Conservation (phyloP, 2,329 filamentous ascomycete genomes). For the Cyphellophora attinorum region DNA sequence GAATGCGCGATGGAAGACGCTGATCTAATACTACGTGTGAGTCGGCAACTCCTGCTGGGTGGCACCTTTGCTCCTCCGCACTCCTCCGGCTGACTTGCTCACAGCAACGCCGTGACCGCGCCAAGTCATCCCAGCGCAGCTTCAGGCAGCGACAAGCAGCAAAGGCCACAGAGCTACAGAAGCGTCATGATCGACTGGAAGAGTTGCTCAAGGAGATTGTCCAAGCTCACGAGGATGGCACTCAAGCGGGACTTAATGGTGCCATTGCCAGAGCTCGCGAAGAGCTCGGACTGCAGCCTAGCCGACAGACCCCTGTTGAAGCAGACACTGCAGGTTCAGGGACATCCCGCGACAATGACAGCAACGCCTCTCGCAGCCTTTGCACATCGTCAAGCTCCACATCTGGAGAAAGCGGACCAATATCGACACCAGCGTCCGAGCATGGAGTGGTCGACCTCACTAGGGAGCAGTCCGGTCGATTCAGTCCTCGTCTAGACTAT, state of each 20-base stretch:
- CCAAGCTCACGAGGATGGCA: not conserved
- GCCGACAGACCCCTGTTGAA: not conserved
- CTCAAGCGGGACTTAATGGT: not conserved
- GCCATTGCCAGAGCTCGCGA: slow-evolving; percentile 2
- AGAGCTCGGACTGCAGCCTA: slow-evolving; percentile 1
- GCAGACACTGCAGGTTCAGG: too few species aligned
- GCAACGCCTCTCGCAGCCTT: not conserved
- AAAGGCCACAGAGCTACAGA: slow-evolving; percentile 1
- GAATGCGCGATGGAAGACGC: too few species aligned
- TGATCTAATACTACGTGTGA: too few species aligned
- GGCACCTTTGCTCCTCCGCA: too few species aligned
- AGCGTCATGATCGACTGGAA: slow-evolving; percentile 3
- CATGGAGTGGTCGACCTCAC: too few species aligned
- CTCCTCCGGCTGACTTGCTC: slow-evolving; percentile 34
- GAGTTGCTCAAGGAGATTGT: slow-evolving; percentile 2
- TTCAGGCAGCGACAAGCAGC: slow-evolving; percentile 3
- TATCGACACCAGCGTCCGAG: too few species aligned
- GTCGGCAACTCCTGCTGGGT: too few species aligned
- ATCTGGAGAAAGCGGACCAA: too few species aligned
- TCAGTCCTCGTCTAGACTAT: too few species aligned
- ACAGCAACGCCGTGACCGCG: slow-evolving; percentile 9
- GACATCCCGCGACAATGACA: not conserved
- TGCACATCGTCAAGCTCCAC: too few species aligned
- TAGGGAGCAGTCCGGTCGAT: too few species aligned
- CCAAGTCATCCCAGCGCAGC: slow-evolving; percentile 1